Evolutionary conservation across 1,139 yeast species (phyloP), one percentile per base, ranked within the genome.

Genomic region (Yamadazyma triangularis): DNA sequence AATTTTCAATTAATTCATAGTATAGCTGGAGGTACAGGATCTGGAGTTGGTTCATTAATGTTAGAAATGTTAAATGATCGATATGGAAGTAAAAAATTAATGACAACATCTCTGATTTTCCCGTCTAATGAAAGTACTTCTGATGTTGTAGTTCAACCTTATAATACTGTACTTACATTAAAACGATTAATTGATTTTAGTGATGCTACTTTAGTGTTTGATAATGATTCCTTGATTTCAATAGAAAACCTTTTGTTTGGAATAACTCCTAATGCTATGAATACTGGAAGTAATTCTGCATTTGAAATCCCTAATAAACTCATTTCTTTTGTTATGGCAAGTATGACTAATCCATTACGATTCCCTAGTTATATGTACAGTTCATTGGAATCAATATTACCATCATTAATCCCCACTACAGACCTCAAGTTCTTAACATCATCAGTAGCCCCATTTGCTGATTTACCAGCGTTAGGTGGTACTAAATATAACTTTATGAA

Each of bases 11-110:
- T 91, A 41, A 59, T 89, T 35, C 98, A 91, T 55, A 86, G 96
- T 11, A 95, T 93, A n/a, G 97, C 96, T 0, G 98, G 98, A 15
- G 98, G 98, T 23, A 91, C 98, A 0, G 98, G 98, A 0, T 84
- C 96, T 0, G 98, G 98, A 6, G 77, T 88, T 26, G 98, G 98
- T 0, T 86, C 96, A 0, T 74, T 74, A 39, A 48, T 91, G 28
- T 59, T 91, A 29, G 97, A 91, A 53, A 64, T 79, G 15, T 58
- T 93, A 37, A 77, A 79, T 33, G 98, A 93, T 52, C 64, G 91
- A 36, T 89, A 79, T 50, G 72, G 71, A 3, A 79, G 83, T 33
- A 89, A 89, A 53, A 89, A 88, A 51, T 58, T 91, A 29, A 68
- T 86, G 11, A 86, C 85, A 34, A 88, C 98, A 0, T 85, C 84